Conservation (phyloP, 352 stramenopile species). For the Phytophthora sansomeana region DNA sequence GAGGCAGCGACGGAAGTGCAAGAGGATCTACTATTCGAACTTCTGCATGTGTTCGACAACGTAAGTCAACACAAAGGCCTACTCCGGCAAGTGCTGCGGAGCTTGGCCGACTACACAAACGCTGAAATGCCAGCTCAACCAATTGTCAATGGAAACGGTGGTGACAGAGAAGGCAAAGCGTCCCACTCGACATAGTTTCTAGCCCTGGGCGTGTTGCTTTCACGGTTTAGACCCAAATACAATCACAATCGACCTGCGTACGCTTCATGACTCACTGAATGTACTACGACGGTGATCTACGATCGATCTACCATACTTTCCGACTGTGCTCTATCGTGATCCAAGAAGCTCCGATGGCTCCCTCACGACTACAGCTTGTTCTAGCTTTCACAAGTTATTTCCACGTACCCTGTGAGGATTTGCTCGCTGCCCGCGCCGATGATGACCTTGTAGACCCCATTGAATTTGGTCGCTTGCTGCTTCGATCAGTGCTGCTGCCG, state of each 20-base stretch:
- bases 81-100: constrained; percentile 72
- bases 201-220: not conserved
- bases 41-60: constrained; percentile 80
- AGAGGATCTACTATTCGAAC: constrained; percentile 83
- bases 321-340: constrained; percentile 8
- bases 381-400: constrained; percentile 28
- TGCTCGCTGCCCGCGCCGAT: constrained; percentile 22
- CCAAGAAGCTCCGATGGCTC: constrained; percentile 27
- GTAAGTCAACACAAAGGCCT: constrained; percentile 71
- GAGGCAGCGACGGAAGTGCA: constrained; percentile 52
- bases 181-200: constrained; percentile 23
- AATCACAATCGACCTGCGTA: constrained; percentile 14
- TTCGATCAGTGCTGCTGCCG: constrained; percentile 27
- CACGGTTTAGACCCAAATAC: constrained; percentile 6
- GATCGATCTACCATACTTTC: constrained; percentile 37
- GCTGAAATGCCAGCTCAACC: constrained; percentile 14
- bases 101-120: constrained; percentile 54
- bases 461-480: constrained; percentile 33
- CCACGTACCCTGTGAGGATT: constrained; percentile 32
- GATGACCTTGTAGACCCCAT: constrained; percentile 22
- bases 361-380: constrained; percentile 6
- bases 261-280: constrained; percentile 23
- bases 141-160: constrained; percentile 17
- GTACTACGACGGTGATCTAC: constrained; percentile 34
- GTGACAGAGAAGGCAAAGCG: constrained; percentile 6